Conservation (phyloP, 2,329 filamentous ascomycete species). For the Immersiporthe knoxdaviesiana region DNA sequence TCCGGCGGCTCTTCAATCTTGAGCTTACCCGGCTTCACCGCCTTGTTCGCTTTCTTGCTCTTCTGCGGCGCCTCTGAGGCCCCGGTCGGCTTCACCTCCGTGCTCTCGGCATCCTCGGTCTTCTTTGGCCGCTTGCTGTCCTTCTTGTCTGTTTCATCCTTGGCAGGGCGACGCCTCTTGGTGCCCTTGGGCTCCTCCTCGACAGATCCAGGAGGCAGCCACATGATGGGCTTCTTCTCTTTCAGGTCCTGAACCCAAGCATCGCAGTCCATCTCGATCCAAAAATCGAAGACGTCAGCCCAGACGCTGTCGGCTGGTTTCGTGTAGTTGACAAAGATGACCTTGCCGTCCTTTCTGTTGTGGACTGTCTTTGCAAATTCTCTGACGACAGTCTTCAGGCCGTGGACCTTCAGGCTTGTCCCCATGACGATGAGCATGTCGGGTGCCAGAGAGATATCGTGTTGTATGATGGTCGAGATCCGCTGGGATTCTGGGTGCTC, state of each 20-base stretch:
- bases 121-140: constrained; percentile 36
- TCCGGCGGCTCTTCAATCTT: constrained; percentile 27
- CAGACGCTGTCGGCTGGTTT: constrained; percentile 73
- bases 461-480: constrained; percentile 69
- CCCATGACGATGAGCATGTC: constrained; percentile 72
- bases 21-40: constrained; percentile 31
- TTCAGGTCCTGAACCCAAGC: constrained; percentile 70
- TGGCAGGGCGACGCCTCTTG: constrained; percentile 37
- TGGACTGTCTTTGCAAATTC: constrained; percentile 75
- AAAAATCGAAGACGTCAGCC: constrained; percentile 75
- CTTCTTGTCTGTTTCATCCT: constrained; percentile 36
- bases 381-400: constrained; percentile 69
- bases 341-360: constrained; percentile 63
- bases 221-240: constrained; percentile 60
- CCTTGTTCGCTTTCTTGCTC: constrained; percentile 23
- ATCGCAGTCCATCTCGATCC: constrained; percentile 76
- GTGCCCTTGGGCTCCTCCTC: constrained; percentile 46
- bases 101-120: constrained; percentile 39
- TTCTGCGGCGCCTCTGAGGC: neutral
- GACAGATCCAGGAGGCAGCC: constrained; percentile 54
- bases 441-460: constrained; percentile 66
- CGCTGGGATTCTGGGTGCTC: constrained; percentile 71
- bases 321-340: constrained; percentile 74
- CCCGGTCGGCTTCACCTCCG: constrained; percentile 12
- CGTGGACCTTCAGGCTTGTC: constrained; percentile 72